Base-by-base conservation (phyloP, 2,329 filamentous ascomycete species). In the Fusarium miscanthi region DNA sequence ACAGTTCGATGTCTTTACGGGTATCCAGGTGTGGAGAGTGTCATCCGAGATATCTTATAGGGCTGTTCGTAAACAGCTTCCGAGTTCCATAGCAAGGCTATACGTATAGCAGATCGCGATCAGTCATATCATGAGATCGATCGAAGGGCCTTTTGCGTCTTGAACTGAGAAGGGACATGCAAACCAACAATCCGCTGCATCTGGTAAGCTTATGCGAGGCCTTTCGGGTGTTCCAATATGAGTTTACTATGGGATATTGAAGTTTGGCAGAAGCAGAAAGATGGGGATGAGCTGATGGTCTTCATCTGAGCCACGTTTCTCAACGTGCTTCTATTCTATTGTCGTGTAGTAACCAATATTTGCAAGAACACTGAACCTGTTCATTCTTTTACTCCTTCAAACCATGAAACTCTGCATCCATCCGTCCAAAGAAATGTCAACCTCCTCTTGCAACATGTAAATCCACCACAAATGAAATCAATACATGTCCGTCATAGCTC, bases 401-500 rank as follows among this genome's bases (percentile, higher is more conserved):
- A n/a, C 9, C 40, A 42, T 23, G 13, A 23, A 23, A 13, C 23
- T 53, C 11, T 17, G 2, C 17, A 10, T 27, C 4, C 17, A 10
- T 27, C 4, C 14, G 11, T n/a, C 14, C 17, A 35, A 9, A 11
- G 0, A 38, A 41, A 1, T n/a, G 10, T 27, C 49, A 41, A 4
- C 23, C 25, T 41, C 14, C 25, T n/a, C 19, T 30, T 6, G 10
- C 35, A 27, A 13, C 19, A 13, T 40, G 35, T 19, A n/a, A 27
- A 40, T n/a, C 25, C 19, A 41, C 33, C 35, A 41, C 35, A 13
- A 9, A 7, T 30, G 14, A 27, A 53, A 9, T 12, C 48, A 3
- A 30, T 17, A 0, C 4, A 27, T 6, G 2, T 17, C 31, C 6
- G 21, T 5, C 48, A 25, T 3, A 10, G 10, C 31, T 3, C n/a